Percentiles rank a stretch among this genome's conserved stretches.
Evolutionary conservation across 345 rosid genomes (phyloP).

Genomic region (Camelina neglecta): DNA sequence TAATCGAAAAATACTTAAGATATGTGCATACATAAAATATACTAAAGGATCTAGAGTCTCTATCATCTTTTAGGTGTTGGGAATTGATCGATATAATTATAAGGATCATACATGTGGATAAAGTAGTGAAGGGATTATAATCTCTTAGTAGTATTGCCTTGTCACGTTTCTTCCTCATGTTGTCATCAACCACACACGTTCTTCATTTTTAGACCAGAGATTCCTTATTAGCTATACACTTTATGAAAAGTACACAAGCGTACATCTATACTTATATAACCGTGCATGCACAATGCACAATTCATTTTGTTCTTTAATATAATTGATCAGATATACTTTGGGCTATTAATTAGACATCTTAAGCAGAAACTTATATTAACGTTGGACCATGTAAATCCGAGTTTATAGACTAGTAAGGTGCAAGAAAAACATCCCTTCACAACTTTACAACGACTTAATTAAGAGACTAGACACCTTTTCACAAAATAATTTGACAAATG

Average conservation of each 20-base stretch:
- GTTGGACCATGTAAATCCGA: neutral
- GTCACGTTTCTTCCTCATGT: constrained; percentile 44
- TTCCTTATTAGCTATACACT: constrained; percentile 37
- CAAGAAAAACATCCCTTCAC: neutral
- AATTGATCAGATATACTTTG: neutral
- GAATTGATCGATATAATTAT: constrained; percentile 25
- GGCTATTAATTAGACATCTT: neutral
- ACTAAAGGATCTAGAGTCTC: constrained; percentile 24
- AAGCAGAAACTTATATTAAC: neutral
- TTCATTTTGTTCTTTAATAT: neutral
- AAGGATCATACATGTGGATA: constrained; percentile 40
- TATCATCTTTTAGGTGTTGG: constrained; percentile 28
- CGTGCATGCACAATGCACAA: constrained; percentile 8
- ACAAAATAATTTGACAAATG: too few species aligned
- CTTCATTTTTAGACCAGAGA: constrained; percentile 32
- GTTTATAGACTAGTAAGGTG: neutral
- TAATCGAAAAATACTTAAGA: neutral
- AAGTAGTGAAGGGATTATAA: constrained; percentile 31
- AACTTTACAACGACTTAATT: neutral
- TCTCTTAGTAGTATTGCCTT: constrained; percentile 36
- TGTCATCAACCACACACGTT: constrained; percentile 47
- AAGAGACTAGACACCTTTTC: too few species aligned
- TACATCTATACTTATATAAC: constrained; percentile 22
- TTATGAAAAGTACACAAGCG: constrained; percentile 33
- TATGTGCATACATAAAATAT: neutral